phyloP scores from a whole-genome alignment of 2,329 filamentous ascomycete species.

The Ophiosphaerella korrae region DNA sequence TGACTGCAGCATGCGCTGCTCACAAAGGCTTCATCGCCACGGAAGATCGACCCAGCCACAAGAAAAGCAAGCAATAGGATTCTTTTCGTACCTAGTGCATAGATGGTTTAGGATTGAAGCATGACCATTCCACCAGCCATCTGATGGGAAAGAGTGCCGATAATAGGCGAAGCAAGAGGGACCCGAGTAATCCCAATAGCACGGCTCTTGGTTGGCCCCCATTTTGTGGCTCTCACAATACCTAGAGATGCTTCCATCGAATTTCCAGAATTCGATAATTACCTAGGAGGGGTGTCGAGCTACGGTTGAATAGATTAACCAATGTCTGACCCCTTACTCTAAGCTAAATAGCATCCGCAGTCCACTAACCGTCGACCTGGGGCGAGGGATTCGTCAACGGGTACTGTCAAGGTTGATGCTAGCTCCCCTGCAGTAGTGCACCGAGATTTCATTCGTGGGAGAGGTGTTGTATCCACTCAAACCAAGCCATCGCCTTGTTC shows the following conservation, averaged over 20 bases:
- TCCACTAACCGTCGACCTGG: conserved; percentile 11
- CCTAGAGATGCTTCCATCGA: conserved; percentile 5
- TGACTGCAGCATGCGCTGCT: conserved; percentile 7
- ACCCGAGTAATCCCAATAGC: too few species aligned
- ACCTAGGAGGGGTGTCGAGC: conserved; percentile 6
- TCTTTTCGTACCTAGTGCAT: neutral
- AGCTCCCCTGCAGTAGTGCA: neutral
- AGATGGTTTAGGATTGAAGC: neutral
- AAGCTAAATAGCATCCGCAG: conserved; percentile 1
- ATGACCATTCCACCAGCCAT: too few species aligned
- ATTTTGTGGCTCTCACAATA: neutral
- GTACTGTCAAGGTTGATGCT: neutral
- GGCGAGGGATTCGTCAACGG: conserved; percentile 5
- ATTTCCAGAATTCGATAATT: conserved; percentile 15
- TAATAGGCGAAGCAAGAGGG: neutral
- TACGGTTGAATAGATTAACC: conserved; percentile 27
- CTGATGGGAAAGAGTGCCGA: too few species aligned
- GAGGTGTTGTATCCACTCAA: too few species aligned
- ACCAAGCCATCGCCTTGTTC: neutral
- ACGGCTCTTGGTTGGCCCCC: neutral
- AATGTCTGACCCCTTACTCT: conserved; percentile 19
- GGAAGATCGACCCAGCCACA: conserved; percentile 2
- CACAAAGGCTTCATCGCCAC: neutral
- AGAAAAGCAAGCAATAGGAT: conserved; percentile 8
- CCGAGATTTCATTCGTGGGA: too few species aligned